phyloP scores from a whole-genome alignment of 2,329 filamentous ascomycete species.

The Aspergillus viridinutans region DNA sequence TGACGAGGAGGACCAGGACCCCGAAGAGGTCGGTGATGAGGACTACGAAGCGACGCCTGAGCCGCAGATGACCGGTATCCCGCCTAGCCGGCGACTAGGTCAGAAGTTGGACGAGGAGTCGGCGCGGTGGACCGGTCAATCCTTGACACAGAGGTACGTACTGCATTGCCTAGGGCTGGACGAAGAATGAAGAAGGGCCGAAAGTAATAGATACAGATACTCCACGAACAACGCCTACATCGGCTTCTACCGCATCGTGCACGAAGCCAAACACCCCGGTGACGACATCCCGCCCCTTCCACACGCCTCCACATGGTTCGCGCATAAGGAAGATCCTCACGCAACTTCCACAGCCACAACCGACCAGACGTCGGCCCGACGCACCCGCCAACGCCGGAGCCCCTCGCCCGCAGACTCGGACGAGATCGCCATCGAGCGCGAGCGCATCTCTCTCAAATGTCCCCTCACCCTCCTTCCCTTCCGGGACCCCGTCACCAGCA shows the following conservation, averaged over 20 bases:
- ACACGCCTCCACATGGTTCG: constrained; percentile 60
- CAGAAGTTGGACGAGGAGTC: constrained; percentile 31
- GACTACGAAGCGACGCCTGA: constrained; percentile 40
- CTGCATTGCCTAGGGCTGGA: constrained; percentile 2
- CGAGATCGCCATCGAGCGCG: constrained; percentile 44
- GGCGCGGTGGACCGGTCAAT: constrained; percentile 34
- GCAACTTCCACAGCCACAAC: constrained; percentile 11
- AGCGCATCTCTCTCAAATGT: constrained; percentile 45
- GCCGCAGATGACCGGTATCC: constrained; percentile 26
- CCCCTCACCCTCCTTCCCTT: constrained; percentile 46
- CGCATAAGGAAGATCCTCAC: constrained; percentile 41
- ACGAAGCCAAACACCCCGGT: constrained; percentile 56
- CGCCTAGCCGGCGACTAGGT: constrained; percentile 34
- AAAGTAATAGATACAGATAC: constrained; percentile 40
- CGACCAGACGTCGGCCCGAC: constrained; percentile 10
- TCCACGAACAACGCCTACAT: constrained; percentile 57
- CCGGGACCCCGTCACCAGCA: constrained; percentile 45
- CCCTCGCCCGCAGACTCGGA: constrained; percentile 32
- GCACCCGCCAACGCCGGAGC: constrained; percentile 19
- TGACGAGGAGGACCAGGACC: constrained; percentile 32
- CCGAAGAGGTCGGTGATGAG: constrained; percentile 38
- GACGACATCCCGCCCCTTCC: constrained; percentile 52
- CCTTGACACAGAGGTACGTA: constrained; percentile 40
- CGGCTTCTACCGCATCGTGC: constrained; percentile 58
- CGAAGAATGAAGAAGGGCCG: background rate